Conservation (phyloP, 148 eudicot genomes). For the Nepenthes gracilis region DNA sequence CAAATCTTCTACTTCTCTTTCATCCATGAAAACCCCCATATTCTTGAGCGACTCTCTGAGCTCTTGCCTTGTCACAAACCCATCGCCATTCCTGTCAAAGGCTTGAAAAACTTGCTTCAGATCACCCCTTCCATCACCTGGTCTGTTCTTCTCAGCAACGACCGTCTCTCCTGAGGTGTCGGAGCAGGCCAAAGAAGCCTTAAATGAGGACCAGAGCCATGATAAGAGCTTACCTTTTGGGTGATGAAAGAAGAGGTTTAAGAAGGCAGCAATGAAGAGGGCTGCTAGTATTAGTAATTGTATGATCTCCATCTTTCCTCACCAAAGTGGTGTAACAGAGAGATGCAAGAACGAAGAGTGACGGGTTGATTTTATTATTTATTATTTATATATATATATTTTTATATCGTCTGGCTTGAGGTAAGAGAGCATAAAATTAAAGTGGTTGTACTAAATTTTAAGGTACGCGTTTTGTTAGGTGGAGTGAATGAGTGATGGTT, state of each 20-base stretch:
- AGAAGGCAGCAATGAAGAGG: neutral
- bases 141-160: no score
- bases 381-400: no score
- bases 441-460: no score
- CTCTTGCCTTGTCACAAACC: slow-evolving; percentile 60
- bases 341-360: no score
- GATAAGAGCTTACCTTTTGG: neutral
- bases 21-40: slow-evolving; percentile 35
- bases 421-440: no score
- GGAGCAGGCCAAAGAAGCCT: no score
- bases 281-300: neutral
- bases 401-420: no score
- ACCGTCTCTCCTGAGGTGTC: no score
- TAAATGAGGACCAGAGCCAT: neutral
- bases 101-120: slow-evolving; percentile 44
- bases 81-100: slow-evolving; percentile 79
- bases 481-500: no score
- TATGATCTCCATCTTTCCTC: neutral
- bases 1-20: slow-evolving; percentile 40
- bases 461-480: no score
- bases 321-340: no score
- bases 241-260: neutral
- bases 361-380: no score
- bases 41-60: slow-evolving; percentile 45
- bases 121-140: neutral